Evolutionary conservation across 331 rosid genomes (phyloP).

Genomic region (Quercus lobata): DNA sequence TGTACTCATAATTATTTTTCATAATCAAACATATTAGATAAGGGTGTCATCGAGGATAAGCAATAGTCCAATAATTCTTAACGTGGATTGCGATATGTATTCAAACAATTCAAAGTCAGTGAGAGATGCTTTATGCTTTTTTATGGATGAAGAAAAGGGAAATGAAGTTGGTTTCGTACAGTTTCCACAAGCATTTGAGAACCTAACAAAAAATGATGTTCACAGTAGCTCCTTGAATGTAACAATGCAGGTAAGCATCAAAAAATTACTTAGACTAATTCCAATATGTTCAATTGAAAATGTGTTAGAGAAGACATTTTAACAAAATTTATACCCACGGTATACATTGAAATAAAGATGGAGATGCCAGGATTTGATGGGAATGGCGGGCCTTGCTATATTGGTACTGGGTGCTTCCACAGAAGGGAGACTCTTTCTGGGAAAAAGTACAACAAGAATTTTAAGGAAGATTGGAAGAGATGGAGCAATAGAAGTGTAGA

Average conservation of each 20-base stretch:
- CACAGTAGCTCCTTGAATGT: conserved; percentile 27
- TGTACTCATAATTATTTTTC: background rate
- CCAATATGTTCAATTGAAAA: too few species aligned
- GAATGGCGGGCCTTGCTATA: conserved; percentile 59
- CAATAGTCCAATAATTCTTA: conserved; percentile 61
- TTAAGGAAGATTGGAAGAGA: conserved; percentile 26
- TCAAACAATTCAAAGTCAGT: conserved; percentile 62
- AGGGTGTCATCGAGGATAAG: conserved; percentile 79
- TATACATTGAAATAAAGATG: conserved; percentile 26
- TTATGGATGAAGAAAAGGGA: conserved; percentile 73
- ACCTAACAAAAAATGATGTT: conserved; percentile 57
- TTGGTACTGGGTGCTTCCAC: conserved; percentile 78
- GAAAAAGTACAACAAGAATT: conserved; percentile 32
- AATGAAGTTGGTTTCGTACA: conserved; percentile 69
- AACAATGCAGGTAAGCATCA: conserved; percentile 17
- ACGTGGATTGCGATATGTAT: conserved; percentile 80
- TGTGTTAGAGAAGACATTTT: background rate
- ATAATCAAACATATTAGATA: conserved; percentile 24
- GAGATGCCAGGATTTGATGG: conserved; percentile 62
- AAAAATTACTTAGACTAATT: background rate
- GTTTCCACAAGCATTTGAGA: conserved; percentile 52
- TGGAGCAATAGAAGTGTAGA: conserved; percentile 8
- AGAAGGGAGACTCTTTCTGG: conserved; percentile 63
- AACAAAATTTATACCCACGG: background rate
- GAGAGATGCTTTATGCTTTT: conserved; percentile 71